Percentiles rank a stretch among this genome's conserved stretches.
Conservation (phyloP, 176 grass and related monocot species). For the Microstegium vimineum region DNA sequence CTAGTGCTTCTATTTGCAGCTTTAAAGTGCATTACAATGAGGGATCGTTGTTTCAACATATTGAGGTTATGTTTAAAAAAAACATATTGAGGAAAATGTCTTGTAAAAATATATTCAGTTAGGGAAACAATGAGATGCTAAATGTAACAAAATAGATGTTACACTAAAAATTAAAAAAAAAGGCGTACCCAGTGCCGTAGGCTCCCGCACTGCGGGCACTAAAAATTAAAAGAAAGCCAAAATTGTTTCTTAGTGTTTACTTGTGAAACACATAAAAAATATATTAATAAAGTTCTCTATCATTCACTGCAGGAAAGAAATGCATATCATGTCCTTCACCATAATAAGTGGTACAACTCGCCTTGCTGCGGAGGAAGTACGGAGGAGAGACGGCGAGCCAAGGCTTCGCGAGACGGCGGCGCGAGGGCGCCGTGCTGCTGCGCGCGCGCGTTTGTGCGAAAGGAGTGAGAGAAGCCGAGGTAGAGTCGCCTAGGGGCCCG, state of each 20-base stretch:
- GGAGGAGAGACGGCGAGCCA: too few species aligned
- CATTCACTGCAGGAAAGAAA: background rate
- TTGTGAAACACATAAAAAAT: background rate
- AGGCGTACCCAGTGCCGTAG: too few species aligned
- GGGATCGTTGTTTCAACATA: background rate
- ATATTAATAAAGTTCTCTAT: background rate
- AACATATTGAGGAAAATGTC: background rate
- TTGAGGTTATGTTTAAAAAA: background rate
- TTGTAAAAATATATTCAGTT: background rate
- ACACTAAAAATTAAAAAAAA: background rate
- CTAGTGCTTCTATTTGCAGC: background rate
- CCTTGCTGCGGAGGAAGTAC: too few species aligned
- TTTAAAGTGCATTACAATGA: conserved; percentile 7
- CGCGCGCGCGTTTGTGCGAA: too few species aligned
- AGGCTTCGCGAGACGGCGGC: too few species aligned
- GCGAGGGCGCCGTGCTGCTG: too few species aligned
- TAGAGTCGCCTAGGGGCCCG: too few species aligned
- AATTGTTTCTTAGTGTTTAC: background rate
- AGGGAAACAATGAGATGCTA: background rate
- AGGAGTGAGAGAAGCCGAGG: too few species aligned
- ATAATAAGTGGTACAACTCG: too few species aligned
- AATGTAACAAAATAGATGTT: background rate
- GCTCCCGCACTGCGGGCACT: too few species aligned
- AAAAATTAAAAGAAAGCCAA: background rate
- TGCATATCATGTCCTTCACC: background rate